Evolutionary conservation across 768 basidiomycete species (phyloP), one percentile per base, ranked within the genome.

Genomic region (Russula dissimulans): DNA sequence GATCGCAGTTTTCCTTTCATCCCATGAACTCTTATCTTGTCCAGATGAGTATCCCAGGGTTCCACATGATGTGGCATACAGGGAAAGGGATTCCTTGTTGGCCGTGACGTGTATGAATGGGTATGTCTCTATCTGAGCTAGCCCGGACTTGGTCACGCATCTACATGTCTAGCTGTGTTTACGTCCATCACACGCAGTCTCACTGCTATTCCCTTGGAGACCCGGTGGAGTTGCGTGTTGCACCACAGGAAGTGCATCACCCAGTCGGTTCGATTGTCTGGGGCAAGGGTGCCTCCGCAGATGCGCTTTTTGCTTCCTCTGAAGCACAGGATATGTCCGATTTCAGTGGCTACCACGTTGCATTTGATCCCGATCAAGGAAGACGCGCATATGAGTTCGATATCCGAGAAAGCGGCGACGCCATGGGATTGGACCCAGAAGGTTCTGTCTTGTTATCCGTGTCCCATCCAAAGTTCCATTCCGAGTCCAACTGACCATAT

Each of bases 301-400:
- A 65, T 39, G 18, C 32, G 17, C 54, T 65, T 31, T 65, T 64
- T 31, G 65, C 65, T 12, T 66, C 65, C 15, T 66, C 65, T 17
- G 65, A 66, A 39, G 8, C 63, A 38, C 60, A 66, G 26, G 29
- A 26, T 14, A 32, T 5, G 12, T 26, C 46, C 15, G 62, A 64
- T 38, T 51, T 32, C 38, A 48, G 14, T n/a, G 65, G 65, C 4
- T 56, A 43, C 42, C 65, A 66, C 36, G 29, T 42, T 6, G 59
- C 55, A 9, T 58, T 66, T 31, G 63, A 66, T 22, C 43, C 63
- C 17, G 58, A 54, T 29, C 51, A 52, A 31, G 58, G 52, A 22
- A 54, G 52, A 34, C 15, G 43, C 34, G 32, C 15, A 5, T 65
- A 45, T n/a, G 38, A 54, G 26, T 53, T 60, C 17, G 42, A 39